A percentile compares a stretch with the other conserved stretches of the same genome.
phyloP scores from a whole-genome alignment of 257 asterid species.

The Fraxinus pennsylvanica region DNA sequence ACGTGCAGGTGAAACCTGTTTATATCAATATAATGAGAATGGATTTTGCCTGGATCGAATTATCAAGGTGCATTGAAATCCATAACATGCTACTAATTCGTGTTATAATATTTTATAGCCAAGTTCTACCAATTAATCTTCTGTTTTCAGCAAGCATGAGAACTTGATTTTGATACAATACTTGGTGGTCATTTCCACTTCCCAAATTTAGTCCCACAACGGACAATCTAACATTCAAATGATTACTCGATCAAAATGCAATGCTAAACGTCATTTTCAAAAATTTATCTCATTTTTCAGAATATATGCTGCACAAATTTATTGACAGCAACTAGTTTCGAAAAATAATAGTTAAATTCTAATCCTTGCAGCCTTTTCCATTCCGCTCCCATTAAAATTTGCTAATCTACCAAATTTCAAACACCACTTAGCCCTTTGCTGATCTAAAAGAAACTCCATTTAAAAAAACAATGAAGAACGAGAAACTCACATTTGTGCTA shows the following conservation, averaged over 20 bases:
- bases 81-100: background rate
- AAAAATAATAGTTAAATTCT: background rate
- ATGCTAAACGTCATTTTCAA: background rate
- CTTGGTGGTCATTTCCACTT: background rate
- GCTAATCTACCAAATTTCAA: background rate
- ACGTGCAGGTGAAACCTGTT: constrained; percentile 73
- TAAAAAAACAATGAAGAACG: background rate
- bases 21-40: constrained; percentile 21
- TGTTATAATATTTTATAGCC: background rate
- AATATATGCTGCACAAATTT: too few relatives aligned
- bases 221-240: background rate
- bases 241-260: background rate
- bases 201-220: background rate
- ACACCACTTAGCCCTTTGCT: background rate
- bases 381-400: background rate
- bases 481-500: constrained; percentile 56
- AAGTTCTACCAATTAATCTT: background rate
- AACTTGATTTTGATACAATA: background rate
- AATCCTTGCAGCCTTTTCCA: background rate
- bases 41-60: background rate
- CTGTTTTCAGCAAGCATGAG: background rate
- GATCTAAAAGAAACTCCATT: background rate
- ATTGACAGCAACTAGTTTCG: background rate
- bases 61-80: background rate
- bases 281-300: background rate